Evolutionary conservation across 75 land plant genomes (phyloP).

Genomic region (Adiantum capillusveneris): DNA sequence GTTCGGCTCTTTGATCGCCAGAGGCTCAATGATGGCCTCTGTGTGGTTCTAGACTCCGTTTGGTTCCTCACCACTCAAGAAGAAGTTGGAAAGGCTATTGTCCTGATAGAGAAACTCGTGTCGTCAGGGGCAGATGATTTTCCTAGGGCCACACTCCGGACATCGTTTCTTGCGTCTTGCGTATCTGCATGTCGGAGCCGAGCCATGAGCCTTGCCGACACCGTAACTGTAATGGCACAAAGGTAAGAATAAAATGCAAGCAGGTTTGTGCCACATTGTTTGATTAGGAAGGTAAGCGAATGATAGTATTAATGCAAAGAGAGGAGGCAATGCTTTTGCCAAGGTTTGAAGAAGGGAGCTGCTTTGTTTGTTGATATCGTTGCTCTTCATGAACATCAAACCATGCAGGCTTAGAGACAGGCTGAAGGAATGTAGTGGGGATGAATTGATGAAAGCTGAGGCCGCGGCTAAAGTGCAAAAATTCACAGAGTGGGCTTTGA

Average conservation of each 20-base stretch:
- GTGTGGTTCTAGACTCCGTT: slow-evolving; percentile 83
- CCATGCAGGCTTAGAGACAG: slow-evolving; percentile 43
- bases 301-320: slow-evolving; percentile 80
- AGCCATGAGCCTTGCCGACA: slow-evolving; percentile 80
- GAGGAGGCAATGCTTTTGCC: slow-evolving; percentile 29
- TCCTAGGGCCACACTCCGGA: slow-evolving; percentile 81
- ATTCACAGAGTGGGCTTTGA: slow-evolving; percentile 96
- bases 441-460: slow-evolving; percentile 88
- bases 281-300: slow-evolving; percentile 94
- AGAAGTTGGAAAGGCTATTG: slow-evolving; percentile 59
- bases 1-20: slow-evolving; percentile 60
- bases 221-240: slow-evolving; percentile 87
- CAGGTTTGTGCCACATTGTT: slow-evolving; percentile 17
- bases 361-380: too few species aligned
- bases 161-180: slow-evolving; percentile 93
- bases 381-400: too few species aligned
- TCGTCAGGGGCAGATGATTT: slow-evolving; percentile 72
- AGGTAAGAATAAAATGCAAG: slow-evolving; percentile 37
- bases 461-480: slow-evolving; percentile 93
- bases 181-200: slow-evolving; percentile 93
- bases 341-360: not conserved
- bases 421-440: slow-evolving; percentile 89
- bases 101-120: slow-evolving; percentile 70
- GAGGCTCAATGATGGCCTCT: slow-evolving; percentile 83
- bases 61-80: slow-evolving; percentile 69